Conservation (phyloP, 768 basidiomycete genomes). For the Thelephora ganbajun region DNA sequence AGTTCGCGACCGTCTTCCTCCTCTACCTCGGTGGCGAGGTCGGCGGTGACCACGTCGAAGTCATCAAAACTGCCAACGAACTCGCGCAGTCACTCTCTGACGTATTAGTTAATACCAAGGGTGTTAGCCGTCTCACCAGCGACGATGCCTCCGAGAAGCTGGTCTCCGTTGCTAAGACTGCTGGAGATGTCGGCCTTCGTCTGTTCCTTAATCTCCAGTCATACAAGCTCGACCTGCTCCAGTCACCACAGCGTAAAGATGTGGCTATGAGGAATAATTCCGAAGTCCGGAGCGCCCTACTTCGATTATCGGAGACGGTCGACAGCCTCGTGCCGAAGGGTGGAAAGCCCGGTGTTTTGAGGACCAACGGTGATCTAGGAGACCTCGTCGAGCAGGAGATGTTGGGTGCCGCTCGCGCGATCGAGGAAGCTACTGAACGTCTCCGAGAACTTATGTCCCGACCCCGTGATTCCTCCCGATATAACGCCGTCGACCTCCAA, state of each 20-base stretch:
- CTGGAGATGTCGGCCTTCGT: slow-evolving; percentile 80
- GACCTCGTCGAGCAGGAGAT: slow-evolving; percentile 96
- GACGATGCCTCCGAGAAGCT: slow-evolving; percentile 90
- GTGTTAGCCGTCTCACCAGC: slow-evolving; percentile 82
- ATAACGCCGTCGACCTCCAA: slow-evolving; percentile 84
- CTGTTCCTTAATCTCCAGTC: slow-evolving; percentile 96
- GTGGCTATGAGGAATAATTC: slow-evolving; percentile 83
- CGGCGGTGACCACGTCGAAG: slow-evolving; percentile 93
- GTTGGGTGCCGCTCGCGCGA: slow-evolving; percentile 83
- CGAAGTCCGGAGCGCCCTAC: slow-evolving; percentile 68
- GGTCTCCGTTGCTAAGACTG: slow-evolving; percentile 63
- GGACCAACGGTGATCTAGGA: slow-evolving; percentile 85
- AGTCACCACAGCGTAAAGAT: slow-evolving; percentile 57
- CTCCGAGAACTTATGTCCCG: slow-evolving; percentile 85
- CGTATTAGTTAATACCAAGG: slow-evolving; percentile 87
- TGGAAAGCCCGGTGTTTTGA: slow-evolving; percentile 49
- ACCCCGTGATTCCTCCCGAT: slow-evolving; percentile 76
- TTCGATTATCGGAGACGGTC: slow-evolving; percentile 76
- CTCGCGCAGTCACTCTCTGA: slow-evolving; percentile 89
- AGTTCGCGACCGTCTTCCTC: slow-evolving; percentile 91
- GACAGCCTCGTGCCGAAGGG: slow-evolving; percentile 81
- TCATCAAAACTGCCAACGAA: slow-evolving; percentile 95
- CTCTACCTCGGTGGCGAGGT: slow-evolving; percentile 75
- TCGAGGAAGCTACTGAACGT: slow-evolving; percentile 84
- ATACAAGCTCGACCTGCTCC: slow-evolving; percentile 77